Percentiles rank a stretch among this genome's conserved stretches.
Conservation (phyloP, 805 yeast species). For the Wickerhamiella bombiphila region DNA sequence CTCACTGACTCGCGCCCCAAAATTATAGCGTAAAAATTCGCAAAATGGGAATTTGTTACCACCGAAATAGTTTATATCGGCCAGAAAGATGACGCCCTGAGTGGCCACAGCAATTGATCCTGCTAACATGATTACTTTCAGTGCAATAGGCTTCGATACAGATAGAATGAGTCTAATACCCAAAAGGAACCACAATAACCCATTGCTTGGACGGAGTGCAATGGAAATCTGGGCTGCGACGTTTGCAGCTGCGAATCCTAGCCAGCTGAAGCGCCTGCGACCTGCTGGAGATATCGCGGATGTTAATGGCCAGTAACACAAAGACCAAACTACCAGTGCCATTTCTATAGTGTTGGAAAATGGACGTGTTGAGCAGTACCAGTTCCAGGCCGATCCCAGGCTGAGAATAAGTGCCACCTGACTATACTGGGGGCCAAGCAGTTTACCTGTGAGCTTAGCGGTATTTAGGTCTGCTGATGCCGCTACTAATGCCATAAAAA, state of each 20-base stretch:
- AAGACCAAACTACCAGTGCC: slow-evolving; percentile 49
- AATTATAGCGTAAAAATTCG: slow-evolving; percentile 9
- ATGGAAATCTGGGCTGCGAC: slow-evolving; percentile 46
- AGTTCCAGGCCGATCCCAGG: slow-evolving; percentile 59
- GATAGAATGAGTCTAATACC: slow-evolving; percentile 28
- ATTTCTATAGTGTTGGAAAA: slow-evolving; percentile 77
- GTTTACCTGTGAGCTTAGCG: slow-evolving; percentile 32
- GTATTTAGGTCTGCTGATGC: slow-evolving; percentile 55
- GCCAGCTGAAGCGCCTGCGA: not conserved
- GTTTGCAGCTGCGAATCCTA: slow-evolving; percentile 27
- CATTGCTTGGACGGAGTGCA: slow-evolving; percentile 74
- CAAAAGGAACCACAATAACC: slow-evolving; percentile 53
- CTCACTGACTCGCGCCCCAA: slow-evolving; percentile 12
- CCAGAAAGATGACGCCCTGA: not conserved
- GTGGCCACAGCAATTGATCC: slow-evolving; percentile 1
- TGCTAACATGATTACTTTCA: not conserved
- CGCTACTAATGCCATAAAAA: slow-evolving; percentile 55
- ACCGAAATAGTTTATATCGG: slow-evolving; percentile 6
- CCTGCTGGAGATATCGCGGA: not conserved
- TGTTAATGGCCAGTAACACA: slow-evolving; percentile 48
- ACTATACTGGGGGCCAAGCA: slow-evolving; percentile 11
- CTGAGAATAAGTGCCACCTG: slow-evolving; percentile 34
- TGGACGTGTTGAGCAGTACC: slow-evolving; percentile 67
- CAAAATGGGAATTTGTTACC: slow-evolving; percentile 4
- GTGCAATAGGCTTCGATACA: slow-evolving; percentile 2